Evolutionary conservation across 2,329 filamentous ascomycete species (phyloP).

Genomic region (Fusarium pseudonygamai): DNA sequence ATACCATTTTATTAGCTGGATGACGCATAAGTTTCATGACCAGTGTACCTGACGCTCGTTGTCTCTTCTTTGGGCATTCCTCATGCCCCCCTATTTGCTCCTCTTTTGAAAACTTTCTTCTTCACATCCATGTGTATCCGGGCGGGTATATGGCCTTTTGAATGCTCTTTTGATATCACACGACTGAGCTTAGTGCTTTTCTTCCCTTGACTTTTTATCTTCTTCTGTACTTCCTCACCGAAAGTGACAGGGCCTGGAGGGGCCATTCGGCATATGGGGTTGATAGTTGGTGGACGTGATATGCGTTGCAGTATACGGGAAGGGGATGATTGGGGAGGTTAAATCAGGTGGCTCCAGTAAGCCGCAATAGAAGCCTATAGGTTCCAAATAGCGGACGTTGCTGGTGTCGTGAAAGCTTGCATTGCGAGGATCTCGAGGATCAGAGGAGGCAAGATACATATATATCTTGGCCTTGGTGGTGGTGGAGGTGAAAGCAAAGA

Average conservation of each 20-base stretch:
- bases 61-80: conserved; percentile 24
- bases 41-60: conserved; percentile 40
- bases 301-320: background rate
- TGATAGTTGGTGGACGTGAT: background rate
- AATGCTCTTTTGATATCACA: conserved; percentile 36
- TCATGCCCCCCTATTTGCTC: conserved; percentile 19
- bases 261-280: conserved; percentile 21
- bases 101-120: conserved; percentile 30
- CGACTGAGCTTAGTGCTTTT: conserved; percentile 38
- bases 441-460: background rate
- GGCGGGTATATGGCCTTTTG: conserved; percentile 20
- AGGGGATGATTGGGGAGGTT: conserved; percentile 22
- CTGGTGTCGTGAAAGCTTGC: conserved; percentile 2
- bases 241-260: conserved; percentile 28
- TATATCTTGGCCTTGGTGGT: background rate
- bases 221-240: conserved; percentile 31
- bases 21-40: conserved; percentile 36
- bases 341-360: background rate
- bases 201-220: conserved; percentile 26
- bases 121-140: conserved; percentile 10
- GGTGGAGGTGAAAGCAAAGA: conserved; percentile 9
- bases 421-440: conserved; percentile 8
- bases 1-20: conserved; percentile 45
- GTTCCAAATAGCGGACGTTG: background rate
- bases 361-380: conserved; percentile 1